Base-by-base conservation (phyloP, 208 protist genomes). In the Wallacemonas sp. region DNA sequence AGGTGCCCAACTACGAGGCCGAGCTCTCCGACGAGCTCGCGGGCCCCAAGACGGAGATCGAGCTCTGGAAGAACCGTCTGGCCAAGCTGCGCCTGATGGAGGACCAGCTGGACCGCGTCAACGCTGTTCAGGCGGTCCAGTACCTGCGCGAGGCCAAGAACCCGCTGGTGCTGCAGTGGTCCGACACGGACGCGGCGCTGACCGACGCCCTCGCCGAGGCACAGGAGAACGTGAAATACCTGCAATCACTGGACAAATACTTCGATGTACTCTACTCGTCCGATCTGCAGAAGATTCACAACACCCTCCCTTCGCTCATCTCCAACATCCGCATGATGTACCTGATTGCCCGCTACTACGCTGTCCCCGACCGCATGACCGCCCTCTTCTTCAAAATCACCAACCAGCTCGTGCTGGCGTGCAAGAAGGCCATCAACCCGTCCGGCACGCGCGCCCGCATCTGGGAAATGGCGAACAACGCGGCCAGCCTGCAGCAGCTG, bases 171-270 rank as follows among this genome's bases (percentile, higher is more conserved):
- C 64, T 75, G 65, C 74, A 78, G n/a, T 99, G 98, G 98, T 62
- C 70, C 2, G 85, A 93, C 44, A 82, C 89, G 60, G 97, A 99
- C 70, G 69, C 84, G 16, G 65, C 56, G 23, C 80, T 99, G 32
- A 98, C 94, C 2, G 97, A 99, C 56, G 93, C 86, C 24, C 68
- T 96, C n/a, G 93, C 97, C 36, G 97, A 99, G 89, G 97, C 98
- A 12, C 98, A 98, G 72, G 98, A 99, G 74, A 99, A 99, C 72
- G 92, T 99, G 32, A 97, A 98, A 79, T 99, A 99, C 78, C 86
- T 99, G 60, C 88, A 90, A 38, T 98, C 93, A 14, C 76, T 99
- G 47, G 94, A 98, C 66, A 97, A 96, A 70, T 98, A 98, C 76
- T 93, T 98, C 72, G 95, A 99, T 81, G 96, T 98, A 74, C 85